A percentile compares a stretch with the other conserved stretches of the same genome.
Evolutionary conservation across 306 rosid genomes (phyloP).

Genomic region (Canavalia ensiformis): DNA sequence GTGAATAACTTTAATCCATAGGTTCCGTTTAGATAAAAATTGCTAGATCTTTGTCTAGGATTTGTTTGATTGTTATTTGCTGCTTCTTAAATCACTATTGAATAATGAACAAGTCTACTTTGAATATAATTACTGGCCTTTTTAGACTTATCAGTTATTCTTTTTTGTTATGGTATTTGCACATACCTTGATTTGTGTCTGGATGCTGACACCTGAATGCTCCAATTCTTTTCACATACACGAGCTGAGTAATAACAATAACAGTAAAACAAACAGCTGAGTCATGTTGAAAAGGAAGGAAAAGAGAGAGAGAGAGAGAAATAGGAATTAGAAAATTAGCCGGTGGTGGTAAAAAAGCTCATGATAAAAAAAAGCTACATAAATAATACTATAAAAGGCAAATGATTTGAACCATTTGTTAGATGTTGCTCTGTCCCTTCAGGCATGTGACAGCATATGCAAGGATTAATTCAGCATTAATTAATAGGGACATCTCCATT

Average conservation of each 20-base stretch:
- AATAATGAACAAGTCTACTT: neutral
- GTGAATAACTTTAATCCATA: constrained; percentile 2
- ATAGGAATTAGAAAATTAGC: no score
- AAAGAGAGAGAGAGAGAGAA: neutral
- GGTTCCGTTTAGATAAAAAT: constrained; percentile 1
- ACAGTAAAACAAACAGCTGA: neutral
- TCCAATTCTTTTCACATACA: neutral
- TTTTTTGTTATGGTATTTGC: neutral
- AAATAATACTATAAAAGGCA: no score
- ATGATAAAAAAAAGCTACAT: no score
- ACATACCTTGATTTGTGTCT: constrained; percentile 1
- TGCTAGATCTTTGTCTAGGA: neutral
- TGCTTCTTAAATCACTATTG: neutral
- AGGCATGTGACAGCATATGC: constrained; percentile 13
- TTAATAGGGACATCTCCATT: neutral
- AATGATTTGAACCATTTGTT: neutral
- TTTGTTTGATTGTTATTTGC: neutral
- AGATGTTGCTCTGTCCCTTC: neutral
- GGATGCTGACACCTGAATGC: neutral
- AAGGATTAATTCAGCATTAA: neutral
- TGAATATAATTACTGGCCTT: neutral
- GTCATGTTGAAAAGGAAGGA: neutral
- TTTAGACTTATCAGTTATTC: neutral
- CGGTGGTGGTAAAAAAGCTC: no score
- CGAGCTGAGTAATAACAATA: neutral